Evolutionary conservation across 495 filamentous ascomycete genomes (phyloP).

Genomic region (Clohesyomyces aquaticus): DNA sequence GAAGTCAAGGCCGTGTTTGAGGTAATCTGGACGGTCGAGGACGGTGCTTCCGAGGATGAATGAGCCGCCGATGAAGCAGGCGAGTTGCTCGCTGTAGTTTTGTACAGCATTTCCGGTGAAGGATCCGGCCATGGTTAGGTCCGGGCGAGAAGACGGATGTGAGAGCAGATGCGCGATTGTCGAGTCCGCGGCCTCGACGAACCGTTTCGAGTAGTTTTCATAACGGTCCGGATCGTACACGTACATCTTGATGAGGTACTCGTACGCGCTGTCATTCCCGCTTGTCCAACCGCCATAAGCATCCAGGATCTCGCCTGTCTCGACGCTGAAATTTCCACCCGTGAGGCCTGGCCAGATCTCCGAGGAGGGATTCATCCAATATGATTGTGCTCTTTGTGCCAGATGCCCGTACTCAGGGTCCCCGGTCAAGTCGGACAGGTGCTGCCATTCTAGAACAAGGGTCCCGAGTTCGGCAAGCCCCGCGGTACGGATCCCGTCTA

Average conservation of each 20-base stretch:
- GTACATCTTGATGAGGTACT: slow-evolving; percentile 94
- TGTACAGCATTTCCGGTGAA: slow-evolving; percentile 55
- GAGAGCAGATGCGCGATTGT: slow-evolving; percentile 72
- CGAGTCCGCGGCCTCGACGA: slow-evolving; percentile 76
- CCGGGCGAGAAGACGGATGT: slow-evolving; percentile 69
- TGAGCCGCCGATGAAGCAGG: slow-evolving; percentile 87
- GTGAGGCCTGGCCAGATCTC: slow-evolving; percentile 82
- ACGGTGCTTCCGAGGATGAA: slow-evolving; percentile 82
- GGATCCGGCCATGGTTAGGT: slow-evolving; percentile 74
- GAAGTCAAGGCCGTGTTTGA: slow-evolving; percentile 74
- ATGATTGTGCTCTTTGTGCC: slow-evolving; percentile 69
- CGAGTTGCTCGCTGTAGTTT: slow-evolving; percentile 56
- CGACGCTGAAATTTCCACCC: slow-evolving; percentile 68
- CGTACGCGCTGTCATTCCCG: slow-evolving; percentile 81
- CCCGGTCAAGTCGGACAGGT: slow-evolving; percentile 74
- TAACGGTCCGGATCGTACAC: slow-evolving; percentile 75
- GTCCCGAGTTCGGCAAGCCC: slow-evolving; percentile 45
- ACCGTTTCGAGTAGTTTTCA: slow-evolving; percentile 51
- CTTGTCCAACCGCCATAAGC: slow-evolving; percentile 79
- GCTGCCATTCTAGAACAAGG: slow-evolving; percentile 80
- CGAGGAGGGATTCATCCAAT: slow-evolving; percentile 67
- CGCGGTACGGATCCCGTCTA: slow-evolving; percentile 31
- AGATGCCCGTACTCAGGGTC: slow-evolving; percentile 67
- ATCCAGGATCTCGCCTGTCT: slow-evolving; percentile 66
- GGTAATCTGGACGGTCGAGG: slow-evolving; percentile 63